A percentile compares a stretch with the other conserved stretches of the same genome.
These are phyloP conservation scores for Atalantia buxifolia DNA, from an alignment of 345 rosid species.

Conservation along the genomic window DNA sequence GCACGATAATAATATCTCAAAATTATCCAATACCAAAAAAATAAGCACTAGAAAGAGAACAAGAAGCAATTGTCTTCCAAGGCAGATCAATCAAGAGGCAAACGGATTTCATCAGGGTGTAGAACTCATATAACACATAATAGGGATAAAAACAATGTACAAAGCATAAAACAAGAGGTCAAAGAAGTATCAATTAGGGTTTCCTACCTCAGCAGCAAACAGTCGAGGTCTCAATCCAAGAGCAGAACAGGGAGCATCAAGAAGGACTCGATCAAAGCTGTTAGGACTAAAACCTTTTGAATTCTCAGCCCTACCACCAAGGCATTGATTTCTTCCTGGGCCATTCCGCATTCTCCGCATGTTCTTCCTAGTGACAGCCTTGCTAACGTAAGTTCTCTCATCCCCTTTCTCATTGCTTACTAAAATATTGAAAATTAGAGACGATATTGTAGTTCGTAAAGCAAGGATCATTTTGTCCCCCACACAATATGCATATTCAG, in stretches of 20 bases:
- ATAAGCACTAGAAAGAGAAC: not conserved
- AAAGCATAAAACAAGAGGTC: not conserved
- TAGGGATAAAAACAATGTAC: not conserved
- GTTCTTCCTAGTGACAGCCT: conserved; percentile 68
- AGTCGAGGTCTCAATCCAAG: conserved; percentile 97
- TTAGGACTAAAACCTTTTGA: conserved; percentile 75
- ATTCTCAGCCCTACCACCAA: conserved; percentile 75
- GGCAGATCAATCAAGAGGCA: not conserved
- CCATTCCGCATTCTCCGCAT: conserved; percentile 80
- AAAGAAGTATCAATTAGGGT: not conserved
- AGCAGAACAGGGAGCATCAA: conserved; percentile 99
- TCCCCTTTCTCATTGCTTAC: conserved; percentile 51
- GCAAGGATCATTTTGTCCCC: not conserved
- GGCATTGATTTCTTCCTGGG: conserved; percentile 77
- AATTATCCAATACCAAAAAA: not conserved
- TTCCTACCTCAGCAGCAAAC: conserved; percentile 77
- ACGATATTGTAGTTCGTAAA: conserved; percentile 13
- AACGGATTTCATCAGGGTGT: not conserved
- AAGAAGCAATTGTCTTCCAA: not conserved
- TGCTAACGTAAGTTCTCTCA: conserved; percentile 52
- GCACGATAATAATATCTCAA: no score
- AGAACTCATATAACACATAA: not conserved
- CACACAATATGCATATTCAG: not conserved
- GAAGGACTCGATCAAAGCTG: conserved; percentile 91
- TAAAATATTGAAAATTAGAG: conserved; percentile 38